Conservation (phyloP, 176 grass and related monocot species). For the Musa itinerans region DNA sequence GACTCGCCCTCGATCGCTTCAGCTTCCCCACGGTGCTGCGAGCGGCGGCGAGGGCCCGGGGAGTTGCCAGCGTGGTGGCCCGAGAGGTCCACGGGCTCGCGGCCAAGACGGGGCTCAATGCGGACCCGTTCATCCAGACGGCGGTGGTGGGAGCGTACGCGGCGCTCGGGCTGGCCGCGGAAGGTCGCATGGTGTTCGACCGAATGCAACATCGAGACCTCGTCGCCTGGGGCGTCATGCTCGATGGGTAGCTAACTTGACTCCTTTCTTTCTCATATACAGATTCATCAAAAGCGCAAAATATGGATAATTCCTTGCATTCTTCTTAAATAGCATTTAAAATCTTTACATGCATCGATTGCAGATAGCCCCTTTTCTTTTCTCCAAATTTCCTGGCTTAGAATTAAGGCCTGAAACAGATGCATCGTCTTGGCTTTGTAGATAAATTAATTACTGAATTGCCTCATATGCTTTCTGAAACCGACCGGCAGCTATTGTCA, state of each 20-base stretch:
- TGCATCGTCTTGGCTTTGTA: background rate
- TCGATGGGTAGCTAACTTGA: constrained; percentile 38
- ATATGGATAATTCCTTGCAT: background rate
- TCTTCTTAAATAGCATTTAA: background rate
- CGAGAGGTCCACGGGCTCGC: constrained; percentile 35
- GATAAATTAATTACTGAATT: constrained; percentile 12
- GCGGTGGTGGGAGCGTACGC: constrained; percentile 41
- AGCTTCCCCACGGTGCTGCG: constrained; percentile 51
- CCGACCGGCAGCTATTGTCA: constrained; percentile 59
- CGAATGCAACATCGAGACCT: constrained; percentile 49
- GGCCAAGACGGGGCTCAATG: constrained; percentile 31
- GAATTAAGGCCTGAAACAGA: background rate
- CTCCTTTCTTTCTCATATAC: background rate
- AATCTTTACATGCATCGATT: too few species aligned
- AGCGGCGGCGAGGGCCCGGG: constrained; percentile 15
- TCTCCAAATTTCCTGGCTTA: background rate
- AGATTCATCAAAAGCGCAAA: background rate
- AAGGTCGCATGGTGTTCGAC: constrained; percentile 56
- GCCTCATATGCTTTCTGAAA: constrained; percentile 22
- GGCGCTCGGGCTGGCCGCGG: background rate
- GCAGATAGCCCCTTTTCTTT: background rate
- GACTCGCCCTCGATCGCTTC: constrained; percentile 34
- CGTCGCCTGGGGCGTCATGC: constrained; percentile 75
- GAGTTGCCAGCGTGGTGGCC: background rate
- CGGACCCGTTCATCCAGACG: constrained; percentile 59